Evolutionary conservation across 805 yeast genomes (phyloP).

Genomic region (Yamadazyma sp.): DNA sequence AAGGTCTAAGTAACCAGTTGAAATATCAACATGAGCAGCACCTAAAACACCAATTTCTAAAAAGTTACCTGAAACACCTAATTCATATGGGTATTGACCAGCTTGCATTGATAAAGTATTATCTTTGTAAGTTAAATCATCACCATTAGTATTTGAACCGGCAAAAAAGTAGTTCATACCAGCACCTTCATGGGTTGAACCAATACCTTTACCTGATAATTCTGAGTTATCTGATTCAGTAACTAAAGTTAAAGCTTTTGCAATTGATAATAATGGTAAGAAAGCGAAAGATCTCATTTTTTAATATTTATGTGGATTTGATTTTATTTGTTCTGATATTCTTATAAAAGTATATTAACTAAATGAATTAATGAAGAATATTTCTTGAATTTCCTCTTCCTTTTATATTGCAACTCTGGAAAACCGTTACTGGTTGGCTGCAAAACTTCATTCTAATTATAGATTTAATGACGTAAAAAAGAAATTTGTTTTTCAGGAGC

Average conservation of each 20-base stretch:
- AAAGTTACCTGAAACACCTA: slow-evolving; percentile 3
- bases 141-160: slow-evolving; percentile 18
- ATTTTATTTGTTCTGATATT: no score
- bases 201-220: slow-evolving; percentile 26
- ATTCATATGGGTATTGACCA: background rate
- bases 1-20: slow-evolving; percentile 15
- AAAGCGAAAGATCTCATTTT: slow-evolving; percentile 10
- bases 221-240: slow-evolving; percentile 22
- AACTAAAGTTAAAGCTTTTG: slow-evolving; percentile 15
- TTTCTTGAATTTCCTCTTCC: no score
- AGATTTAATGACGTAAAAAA: no score
- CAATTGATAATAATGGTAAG: slow-evolving; percentile 4
- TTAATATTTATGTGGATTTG: no score
- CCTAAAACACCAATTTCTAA: slow-evolving; percentile 7
- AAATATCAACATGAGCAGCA: slow-evolving; percentile 6
- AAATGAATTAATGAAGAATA: no score
- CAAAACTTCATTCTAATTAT: no score
- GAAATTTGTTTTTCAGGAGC: no score
- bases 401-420: no score
- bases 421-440: no score
- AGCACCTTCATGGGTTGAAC: slow-evolving; percentile 43
- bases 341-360: no score
- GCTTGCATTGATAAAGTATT: slow-evolving; percentile 1
- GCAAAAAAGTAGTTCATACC: slow-evolving; percentile 40
- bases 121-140: slow-evolving; percentile 20